Percentiles rank a stretch among this genome's conserved stretches.
These are phyloP conservation scores for Colletotrichum echinochloae DNA, from an alignment of 2,329 filamentous ascomycete species.

Conservation along the genomic window DNA sequence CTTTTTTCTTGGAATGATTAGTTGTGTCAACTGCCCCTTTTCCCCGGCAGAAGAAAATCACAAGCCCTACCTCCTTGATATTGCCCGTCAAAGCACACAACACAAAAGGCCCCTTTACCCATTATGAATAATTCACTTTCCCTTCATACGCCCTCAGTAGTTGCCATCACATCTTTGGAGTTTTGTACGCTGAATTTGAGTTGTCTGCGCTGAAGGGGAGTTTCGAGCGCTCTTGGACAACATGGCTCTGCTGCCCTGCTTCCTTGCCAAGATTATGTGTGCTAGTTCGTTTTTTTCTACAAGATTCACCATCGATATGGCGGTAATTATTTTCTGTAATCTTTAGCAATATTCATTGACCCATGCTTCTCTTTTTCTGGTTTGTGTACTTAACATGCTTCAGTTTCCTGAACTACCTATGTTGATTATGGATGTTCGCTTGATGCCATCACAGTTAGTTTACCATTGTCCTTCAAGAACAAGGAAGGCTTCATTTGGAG, in stretches of 20 bases:
- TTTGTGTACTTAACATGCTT: background rate
- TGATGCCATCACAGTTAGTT: background rate
- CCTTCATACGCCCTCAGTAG: no score
- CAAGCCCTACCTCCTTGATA: background rate
- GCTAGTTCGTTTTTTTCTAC: background rate
- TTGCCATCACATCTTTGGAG: no score
- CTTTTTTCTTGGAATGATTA: background rate
- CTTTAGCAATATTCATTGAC: background rate
- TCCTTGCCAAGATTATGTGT: no score
- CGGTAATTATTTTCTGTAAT: background rate
- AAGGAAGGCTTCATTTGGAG: accelerated
- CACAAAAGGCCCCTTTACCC: background rate
- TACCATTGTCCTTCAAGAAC: background rate
- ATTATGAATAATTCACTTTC: no score
- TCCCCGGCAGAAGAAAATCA: background rate
- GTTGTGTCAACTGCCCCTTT: background rate
- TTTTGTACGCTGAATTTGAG: background rate
- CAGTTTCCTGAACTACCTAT: background rate
- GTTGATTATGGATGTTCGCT: background rate
- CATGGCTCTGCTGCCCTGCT: background rate
- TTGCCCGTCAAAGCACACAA: background rate
- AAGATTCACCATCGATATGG: background rate
- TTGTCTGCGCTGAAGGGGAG: constrained; percentile 3
- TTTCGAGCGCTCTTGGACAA: background rate
- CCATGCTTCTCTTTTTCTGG: background rate